Conservation (phyloP, 1,284 basidiomycete genomes). For the Apiotrichum akiyoshidainum region DNA sequence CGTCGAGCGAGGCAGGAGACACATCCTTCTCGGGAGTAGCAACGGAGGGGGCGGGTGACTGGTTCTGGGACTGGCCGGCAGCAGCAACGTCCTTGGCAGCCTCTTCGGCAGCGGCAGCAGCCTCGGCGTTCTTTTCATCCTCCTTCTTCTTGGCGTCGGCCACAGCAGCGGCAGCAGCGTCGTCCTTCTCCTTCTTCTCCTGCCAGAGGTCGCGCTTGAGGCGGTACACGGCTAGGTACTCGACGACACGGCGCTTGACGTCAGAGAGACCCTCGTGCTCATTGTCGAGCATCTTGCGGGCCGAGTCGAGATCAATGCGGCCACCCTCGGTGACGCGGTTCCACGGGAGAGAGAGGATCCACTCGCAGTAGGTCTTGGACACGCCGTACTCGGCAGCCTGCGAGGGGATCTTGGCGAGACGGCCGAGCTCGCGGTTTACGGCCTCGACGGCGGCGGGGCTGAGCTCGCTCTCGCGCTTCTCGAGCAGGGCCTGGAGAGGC, state of each 20-base stretch:
- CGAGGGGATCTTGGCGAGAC: conserved; percentile 39
- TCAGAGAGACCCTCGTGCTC: conserved; percentile 46
- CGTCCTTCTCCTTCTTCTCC: conserved; percentile 24
- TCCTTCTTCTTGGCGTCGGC: background rate
- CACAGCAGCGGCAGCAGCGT: background rate
- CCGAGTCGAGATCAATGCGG: conserved; percentile 34
- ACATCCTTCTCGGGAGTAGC: conserved; percentile 2
- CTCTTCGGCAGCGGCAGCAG: background rate
- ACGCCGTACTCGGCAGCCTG: conserved; percentile 47
- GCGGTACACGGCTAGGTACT: conserved; percentile 47
- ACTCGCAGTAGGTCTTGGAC: conserved; percentile 45
- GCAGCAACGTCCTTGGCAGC: background rate
- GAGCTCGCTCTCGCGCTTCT: conserved; percentile 26
- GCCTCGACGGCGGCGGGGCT: conserved; percentile 28
- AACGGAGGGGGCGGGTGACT: background rate
- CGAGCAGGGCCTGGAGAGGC: conserved; percentile 27
- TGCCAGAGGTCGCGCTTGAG: conserved; percentile 42
- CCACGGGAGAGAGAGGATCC: conserved; percentile 44
- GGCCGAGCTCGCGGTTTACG: conserved; percentile 31
- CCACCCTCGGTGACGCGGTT: conserved; percentile 34
- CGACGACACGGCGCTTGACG: conserved; percentile 46
- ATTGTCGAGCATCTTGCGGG: conserved; percentile 36
- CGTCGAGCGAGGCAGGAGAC: conserved; percentile 14
- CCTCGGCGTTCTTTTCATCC: background rate
- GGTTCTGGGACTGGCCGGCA: background rate